phyloP scores from a whole-genome alignment of 257 asterid genomes.

The Ballota nigra region DNA sequence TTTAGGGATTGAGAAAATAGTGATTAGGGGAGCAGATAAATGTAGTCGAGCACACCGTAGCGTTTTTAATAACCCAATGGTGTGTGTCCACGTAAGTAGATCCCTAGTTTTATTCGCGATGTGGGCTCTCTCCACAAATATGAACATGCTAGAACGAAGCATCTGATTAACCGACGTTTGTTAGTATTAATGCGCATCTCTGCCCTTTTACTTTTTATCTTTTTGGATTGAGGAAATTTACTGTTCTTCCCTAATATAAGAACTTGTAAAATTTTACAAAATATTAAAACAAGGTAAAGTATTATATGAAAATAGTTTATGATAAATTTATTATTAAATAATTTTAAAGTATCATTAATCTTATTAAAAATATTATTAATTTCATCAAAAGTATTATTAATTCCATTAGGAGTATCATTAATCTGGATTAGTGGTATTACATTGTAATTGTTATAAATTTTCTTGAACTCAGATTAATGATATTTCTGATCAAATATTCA shows the following conservation, averaged over 20 bases:
- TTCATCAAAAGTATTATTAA: no score
- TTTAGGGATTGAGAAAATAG: slow-evolving; percentile 17
- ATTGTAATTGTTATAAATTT: no score
- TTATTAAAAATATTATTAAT: no score
- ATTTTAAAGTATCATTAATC: no score
- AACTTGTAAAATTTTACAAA: neutral
- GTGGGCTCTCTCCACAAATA: neutral
- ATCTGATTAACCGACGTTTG: slow-evolving; percentile 26
- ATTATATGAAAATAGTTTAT: no score
- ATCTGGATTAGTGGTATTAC: no score
- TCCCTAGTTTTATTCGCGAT: neutral
- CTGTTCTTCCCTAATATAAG: neutral
- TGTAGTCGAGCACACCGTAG: slow-evolving; percentile 1
- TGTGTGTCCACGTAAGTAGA: neutral
- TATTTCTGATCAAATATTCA: no score
- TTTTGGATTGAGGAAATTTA: neutral
- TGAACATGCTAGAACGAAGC: slow-evolving; percentile 7
- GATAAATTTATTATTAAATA: no score
- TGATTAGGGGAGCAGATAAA: neutral
- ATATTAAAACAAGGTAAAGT: no score
- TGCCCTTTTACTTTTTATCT: neutral
- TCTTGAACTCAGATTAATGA: no score
- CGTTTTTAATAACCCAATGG: neutral
- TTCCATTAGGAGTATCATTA: no score
- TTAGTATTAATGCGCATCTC: neutral